Evolutionary conservation across 495 filamentous ascomycete genomes (phyloP), one percentile per base, ranked within the genome.

Genomic region (Evansstolkia leycettana): DNA sequence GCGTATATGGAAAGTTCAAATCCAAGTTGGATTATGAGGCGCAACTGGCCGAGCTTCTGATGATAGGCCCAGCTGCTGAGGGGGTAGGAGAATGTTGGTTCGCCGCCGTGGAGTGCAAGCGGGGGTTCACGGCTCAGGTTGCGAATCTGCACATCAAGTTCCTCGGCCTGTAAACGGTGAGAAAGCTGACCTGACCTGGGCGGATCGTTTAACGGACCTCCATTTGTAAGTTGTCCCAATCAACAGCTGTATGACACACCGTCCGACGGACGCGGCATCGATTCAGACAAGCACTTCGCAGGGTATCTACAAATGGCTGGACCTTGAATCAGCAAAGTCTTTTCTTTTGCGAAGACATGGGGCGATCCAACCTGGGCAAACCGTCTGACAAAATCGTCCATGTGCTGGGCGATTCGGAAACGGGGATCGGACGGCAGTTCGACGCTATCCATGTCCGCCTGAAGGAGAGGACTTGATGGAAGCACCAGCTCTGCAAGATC

Each of bases 1-100:
- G 84, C 75, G 50, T 96, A 96, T 17, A 93, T 75, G 7, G 86
- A 77, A 12, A 94, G 76, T 54, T 96, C 90, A 51, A 99, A 95
- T n/a, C 90, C 90, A 35, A 94, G 76, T 53, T 94, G 85, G 9
- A 94, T 67, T 30, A 90, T 79, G 65, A 78, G 81, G 40, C 88
- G 80, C 72, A 95, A 82, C 45, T 90, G 76, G 7, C 68, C 73
- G 2, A 95, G 67, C 52, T 94, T 96, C 48, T 94, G 81, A 36
- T 84, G 73, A 50, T 89, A 90, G 0, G 78, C 73, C 90, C 90
- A 98, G 5, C 78, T 82, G 4, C 82, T 84, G 1, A 98, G 67
- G 0, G 88, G 84, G 46, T 76, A 82, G 0, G 72, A 71, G 48
- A 64, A 80, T 9, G 69, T 66, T 13, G 66, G 52, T 36, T 68